phyloP scores from a whole-genome alignment of 768 basidiomycete genomes.

The Russula lepida region DNA sequence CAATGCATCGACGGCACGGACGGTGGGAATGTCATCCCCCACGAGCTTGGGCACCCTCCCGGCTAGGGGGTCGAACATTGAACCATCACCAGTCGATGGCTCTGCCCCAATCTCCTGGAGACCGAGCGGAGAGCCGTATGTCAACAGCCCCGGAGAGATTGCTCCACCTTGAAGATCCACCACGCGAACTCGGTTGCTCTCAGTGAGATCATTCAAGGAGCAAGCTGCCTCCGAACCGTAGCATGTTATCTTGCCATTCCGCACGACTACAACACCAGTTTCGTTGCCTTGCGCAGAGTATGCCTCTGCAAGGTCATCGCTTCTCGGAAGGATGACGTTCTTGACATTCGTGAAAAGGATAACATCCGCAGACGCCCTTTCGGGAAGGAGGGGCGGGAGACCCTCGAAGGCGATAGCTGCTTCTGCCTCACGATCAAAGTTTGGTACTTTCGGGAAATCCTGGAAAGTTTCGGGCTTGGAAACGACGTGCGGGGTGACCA shows the following conservation, averaged over 20 bases:
- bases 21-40: slow-evolving; percentile 32
- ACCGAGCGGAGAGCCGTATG: slow-evolving; percentile 57
- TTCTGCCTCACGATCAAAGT: slow-evolving; percentile 50
- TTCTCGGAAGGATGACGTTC: slow-evolving; percentile 37
- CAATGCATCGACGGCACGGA: slow-evolving; percentile 65
- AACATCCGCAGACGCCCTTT: slow-evolving; percentile 28
- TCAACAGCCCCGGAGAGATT: slow-evolving; percentile 53
- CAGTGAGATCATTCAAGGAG: slow-evolving; percentile 24
- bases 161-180: slow-evolving; percentile 63
- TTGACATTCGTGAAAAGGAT: slow-evolving; percentile 62
- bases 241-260: slow-evolving; percentile 48
- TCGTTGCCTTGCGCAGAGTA: slow-evolving; percentile 22
- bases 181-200: slow-evolving; percentile 17
- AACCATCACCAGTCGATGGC: slow-evolving; percentile 46
- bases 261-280: slow-evolving; percentile 40
- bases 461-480: slow-evolving; percentile 52
- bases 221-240: slow-evolving; percentile 29
- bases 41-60: slow-evolving; percentile 30
- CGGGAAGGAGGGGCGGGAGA: slow-evolving; percentile 50
- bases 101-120: slow-evolving; percentile 62
- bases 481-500: slow-evolving; percentile 38
- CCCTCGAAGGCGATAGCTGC: slow-evolving; percentile 53
- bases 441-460: slow-evolving; percentile 42
- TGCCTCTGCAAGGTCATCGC: slow-evolving; percentile 28
- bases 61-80: slow-evolving; percentile 39